Evolutionary conservation across 306 rosid species (phyloP).

Genomic region (Trichosanthes cucumerina): DNA sequence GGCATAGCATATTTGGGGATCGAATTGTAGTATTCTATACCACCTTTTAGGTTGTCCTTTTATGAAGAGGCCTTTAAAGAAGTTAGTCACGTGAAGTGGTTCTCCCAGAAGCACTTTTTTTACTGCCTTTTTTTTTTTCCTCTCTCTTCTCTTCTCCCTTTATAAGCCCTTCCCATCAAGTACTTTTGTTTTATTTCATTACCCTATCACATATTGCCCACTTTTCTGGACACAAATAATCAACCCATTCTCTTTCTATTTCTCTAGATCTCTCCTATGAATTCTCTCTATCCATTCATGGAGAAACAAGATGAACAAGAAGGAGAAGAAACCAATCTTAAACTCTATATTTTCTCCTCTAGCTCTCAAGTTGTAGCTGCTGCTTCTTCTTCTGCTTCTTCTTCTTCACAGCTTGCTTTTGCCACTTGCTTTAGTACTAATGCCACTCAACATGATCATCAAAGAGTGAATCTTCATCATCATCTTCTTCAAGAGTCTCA

Average conservation of each 20-base stretch:
- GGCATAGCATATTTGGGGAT: conserved; percentile 10
- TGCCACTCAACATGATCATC: conserved; percentile 17
- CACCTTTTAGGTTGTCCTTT: conserved; percentile 49
- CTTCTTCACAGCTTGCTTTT: conserved; percentile 34
- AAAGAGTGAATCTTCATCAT: conserved; percentile 12
- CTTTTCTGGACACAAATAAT: conserved; percentile 17
- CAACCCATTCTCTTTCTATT: conserved; percentile 7
- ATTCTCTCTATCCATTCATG: conserved; percentile 32
- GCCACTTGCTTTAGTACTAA: conserved; percentile 17
- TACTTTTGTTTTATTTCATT: conserved; percentile 9
- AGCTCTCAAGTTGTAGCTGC: background rate
- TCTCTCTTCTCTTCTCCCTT: background rate
- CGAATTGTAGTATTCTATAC: conserved; percentile 41
- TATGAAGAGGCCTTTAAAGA: conserved; percentile 12
- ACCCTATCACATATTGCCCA: conserved; percentile 31
- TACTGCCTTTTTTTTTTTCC: conserved; percentile 14
- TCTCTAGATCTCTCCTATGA: conserved; percentile 24
- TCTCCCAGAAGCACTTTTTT: conserved; percentile 14
- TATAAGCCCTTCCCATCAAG: conserved; percentile 18
- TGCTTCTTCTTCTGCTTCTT: conserved; percentile 4
- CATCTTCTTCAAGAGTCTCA: background rate
- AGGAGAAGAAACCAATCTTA: conserved; percentile 22
- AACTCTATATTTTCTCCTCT: conserved; percentile 18
- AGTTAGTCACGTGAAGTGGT: conserved; percentile 45
- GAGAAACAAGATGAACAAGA: conserved; percentile 6